Conservation (phyloP, 169 alveolate species). For the Plasmodium vinckei region DNA sequence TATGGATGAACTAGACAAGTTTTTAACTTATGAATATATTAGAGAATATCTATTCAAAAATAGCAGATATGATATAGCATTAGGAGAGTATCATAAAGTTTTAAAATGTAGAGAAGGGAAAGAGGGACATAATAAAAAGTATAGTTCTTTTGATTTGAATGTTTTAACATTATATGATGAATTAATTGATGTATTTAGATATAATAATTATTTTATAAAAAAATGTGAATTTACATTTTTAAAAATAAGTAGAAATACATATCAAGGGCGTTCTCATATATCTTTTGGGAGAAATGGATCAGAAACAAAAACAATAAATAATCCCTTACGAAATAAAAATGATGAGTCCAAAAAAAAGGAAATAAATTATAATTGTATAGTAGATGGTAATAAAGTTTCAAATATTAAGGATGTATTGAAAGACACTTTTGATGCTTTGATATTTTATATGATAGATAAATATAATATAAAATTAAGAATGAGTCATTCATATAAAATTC, state of each 20-base stretch:
- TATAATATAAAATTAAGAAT: conserved; percentile 36
- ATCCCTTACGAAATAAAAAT: background rate
- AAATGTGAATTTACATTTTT: conserved; percentile 17
- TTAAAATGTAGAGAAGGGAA: conserved; percentile 26
- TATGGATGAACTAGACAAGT: conserved; percentile 16
- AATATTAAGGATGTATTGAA: conserved; percentile 23
- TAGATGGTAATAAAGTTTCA: conserved; percentile 15
- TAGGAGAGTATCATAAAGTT: conserved; percentile 23
- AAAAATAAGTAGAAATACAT: conserved; percentile 12
- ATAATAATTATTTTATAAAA: conserved; percentile 37
- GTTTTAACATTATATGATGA: conserved; percentile 31
- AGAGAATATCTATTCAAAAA: background rate
- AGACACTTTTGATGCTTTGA: conserved; percentile 35
- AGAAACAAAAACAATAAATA: background rate
- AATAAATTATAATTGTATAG: background rate
- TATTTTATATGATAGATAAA: conserved; percentile 20
- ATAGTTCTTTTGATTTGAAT: conserved; percentile 23
- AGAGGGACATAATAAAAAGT: background rate
- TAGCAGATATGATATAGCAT: background rate
- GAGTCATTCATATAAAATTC: conserved; percentile 14
- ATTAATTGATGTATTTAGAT: conserved; percentile 12
- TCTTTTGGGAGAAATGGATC: background rate
- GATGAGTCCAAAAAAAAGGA: background rate
- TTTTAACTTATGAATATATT: conserved; percentile 16
- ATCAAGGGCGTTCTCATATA: conserved; percentile 27